These are phyloP conservation scores for Colletotrichum godetiae DNA, from an alignment of 2,329 filamentous ascomycete species.

Conservation along the genomic window DNA sequence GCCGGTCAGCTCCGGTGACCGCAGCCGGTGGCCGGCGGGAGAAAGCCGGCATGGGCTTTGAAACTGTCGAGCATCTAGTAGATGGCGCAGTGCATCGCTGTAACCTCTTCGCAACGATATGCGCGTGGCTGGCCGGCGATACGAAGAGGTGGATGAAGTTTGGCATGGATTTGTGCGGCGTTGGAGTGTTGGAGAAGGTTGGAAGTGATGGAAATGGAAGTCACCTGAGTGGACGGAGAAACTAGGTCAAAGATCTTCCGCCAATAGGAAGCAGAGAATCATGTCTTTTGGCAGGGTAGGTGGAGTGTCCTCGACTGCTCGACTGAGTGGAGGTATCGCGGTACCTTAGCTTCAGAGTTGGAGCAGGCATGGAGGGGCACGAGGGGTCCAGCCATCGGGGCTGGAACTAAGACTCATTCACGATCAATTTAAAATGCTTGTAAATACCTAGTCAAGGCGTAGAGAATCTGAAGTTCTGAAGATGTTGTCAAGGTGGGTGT, in stretches of 20 bases:
- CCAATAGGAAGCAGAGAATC: not conserved
- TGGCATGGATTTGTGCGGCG: not conserved
- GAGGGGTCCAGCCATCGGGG: not conserved
- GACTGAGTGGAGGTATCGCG: not conserved
- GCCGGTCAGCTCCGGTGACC: not conserved
- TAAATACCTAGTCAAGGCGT: not conserved
- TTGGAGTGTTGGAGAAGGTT: not conserved
- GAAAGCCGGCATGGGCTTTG: not conserved
- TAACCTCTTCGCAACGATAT: not conserved
- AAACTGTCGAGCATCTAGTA: not conserved
- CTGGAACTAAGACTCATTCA: not conserved
- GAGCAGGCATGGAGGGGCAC: slow-evolving; percentile 20
- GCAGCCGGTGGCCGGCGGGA: not conserved
- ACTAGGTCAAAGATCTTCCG: slow-evolving; percentile 15
- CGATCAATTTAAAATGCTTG: not conserved
- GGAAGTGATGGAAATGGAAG: slow-evolving; percentile 13
- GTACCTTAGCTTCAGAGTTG: not conserved
- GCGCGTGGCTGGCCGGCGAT: not conserved
- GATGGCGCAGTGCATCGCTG: not conserved
- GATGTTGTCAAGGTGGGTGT: not conserved
- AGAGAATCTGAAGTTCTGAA: not conserved
- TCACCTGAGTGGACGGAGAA: slow-evolving; percentile 28
- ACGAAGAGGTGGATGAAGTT: slow-evolving; percentile 1
- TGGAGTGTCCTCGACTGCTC: not conserved
- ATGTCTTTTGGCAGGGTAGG: slow-evolving; percentile 9